These are phyloP conservation scores for Globisporangium spinosum DNA, from an alignment of 352 stramenopile genomes.

Conservation along the genomic window DNA sequence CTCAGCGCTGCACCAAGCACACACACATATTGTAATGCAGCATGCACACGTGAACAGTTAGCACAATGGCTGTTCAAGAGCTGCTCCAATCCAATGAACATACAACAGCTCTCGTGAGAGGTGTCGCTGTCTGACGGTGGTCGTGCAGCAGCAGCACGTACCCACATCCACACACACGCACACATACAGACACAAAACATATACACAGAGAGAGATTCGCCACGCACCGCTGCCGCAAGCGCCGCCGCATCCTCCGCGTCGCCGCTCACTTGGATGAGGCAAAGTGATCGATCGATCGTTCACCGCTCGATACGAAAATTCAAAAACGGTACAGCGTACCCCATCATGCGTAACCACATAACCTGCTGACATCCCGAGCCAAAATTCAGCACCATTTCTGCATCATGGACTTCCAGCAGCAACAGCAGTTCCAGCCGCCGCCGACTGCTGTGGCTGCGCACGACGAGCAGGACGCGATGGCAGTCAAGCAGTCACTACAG, in stretches of 20 bases:
- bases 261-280: neutral
- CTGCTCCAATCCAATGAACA: neutral
- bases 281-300: neutral
- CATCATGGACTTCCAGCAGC: neutral
- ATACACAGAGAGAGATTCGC: neutral
- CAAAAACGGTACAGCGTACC: slow-evolving; percentile 7
- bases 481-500: slow-evolving; percentile 1
- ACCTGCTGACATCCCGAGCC: no score
- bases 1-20: neutral
- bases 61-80: neutral
- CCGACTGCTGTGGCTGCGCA: neutral
- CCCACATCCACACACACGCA: neutral
- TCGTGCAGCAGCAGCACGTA: neutral
- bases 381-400: neutral
- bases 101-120: neutral
- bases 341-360: neutral
- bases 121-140: neutral
- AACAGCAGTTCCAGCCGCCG: neutral
- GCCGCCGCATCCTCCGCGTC: slow-evolving; percentile 3
- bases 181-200: neutral
- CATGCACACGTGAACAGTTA: neutral
- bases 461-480: neutral
- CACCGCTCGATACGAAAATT: slow-evolving; percentile 12
- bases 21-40: no score
- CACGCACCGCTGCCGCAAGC: slow-evolving; percentile 10